Evolutionary conservation across 2,329 filamentous ascomycete genomes (phyloP).

Genomic region (Exophiala xenobiotica): DNA sequence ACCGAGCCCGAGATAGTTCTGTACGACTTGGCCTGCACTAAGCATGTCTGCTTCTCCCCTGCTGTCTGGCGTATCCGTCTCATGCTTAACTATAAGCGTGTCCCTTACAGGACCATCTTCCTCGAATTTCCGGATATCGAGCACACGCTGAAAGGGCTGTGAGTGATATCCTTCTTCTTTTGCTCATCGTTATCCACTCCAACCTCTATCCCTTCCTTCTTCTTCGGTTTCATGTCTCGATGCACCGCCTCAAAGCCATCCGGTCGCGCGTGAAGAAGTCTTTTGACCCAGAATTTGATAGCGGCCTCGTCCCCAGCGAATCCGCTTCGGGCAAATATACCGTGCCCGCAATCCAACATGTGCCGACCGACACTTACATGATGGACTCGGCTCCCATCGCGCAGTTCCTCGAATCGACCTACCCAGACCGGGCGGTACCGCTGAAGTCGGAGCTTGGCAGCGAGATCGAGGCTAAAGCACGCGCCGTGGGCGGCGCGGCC

Average conservation of each 20-base stretch:
- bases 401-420: slow-evolving; percentile 43
- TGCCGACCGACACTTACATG: slow-evolving; percentile 40
- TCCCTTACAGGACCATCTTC: slow-evolving; percentile 44
- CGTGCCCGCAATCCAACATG: slow-evolving; percentile 44
- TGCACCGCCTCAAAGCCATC: neutral
- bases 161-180: slow-evolving; percentile 25
- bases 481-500: slow-evolving; percentile 32
- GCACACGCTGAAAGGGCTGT: slow-evolving; percentile 43
- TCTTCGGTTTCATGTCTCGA: no score
- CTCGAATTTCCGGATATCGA: slow-evolving; percentile 47
- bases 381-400: slow-evolving; percentile 45
- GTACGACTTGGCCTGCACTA: slow-evolving; percentile 44
- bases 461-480: slow-evolving; percentile 36
- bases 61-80: slow-evolving; percentile 46
- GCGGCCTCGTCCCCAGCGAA: slow-evolving; percentile 31
- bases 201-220: neutral
- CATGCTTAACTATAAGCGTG: slow-evolving; percentile 46
- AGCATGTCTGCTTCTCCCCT: slow-evolving; percentile 45
- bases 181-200: slow-evolving; percentile 12
- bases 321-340: slow-evolving; percentile 38
- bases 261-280: slow-evolving; percentile 2
- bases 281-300: slow-evolving; percentile 14
- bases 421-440: slow-evolving; percentile 38
- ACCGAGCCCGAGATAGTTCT: slow-evolving; percentile 39
- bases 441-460: slow-evolving; percentile 39